Evolutionary conservation across 495 filamentous ascomycete genomes (phyloP).

Genomic region (Penicillium ucsense): DNA sequence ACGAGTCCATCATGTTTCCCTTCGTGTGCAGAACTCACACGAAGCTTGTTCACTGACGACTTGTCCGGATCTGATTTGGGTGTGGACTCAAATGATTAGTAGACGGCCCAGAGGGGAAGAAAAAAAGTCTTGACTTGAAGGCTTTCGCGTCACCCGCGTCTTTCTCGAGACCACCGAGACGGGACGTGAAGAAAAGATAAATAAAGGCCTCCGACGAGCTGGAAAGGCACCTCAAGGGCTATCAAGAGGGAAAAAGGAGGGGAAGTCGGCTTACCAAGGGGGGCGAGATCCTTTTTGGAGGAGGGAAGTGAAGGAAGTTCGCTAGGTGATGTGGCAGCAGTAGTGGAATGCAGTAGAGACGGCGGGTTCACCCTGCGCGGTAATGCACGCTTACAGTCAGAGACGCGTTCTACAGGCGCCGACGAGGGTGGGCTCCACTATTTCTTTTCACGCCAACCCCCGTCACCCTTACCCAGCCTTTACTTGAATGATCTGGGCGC

Average conservation of each 20-base stretch:
- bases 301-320: constrained; percentile 22
- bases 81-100: no score
- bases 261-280: constrained; percentile 5
- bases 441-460: constrained; percentile 6
- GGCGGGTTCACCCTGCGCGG: constrained; percentile 34
- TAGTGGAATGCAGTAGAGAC: constrained; percentile 33
- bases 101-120: neutral
- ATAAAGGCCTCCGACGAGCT: constrained; percentile 2
- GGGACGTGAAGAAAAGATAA: constrained; percentile 1
- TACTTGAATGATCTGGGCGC: neutral
- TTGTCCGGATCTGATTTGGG: neutral
- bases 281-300: constrained; percentile 15
- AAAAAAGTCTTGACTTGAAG: constrained; percentile 14
- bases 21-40: constrained; percentile 4
- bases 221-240: constrained; percentile 2
- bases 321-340: constrained; percentile 17
- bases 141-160: constrained; percentile 18
- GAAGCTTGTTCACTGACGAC: constrained; percentile 3
- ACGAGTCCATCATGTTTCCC: constrained; percentile 31
- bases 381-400: constrained; percentile 40
- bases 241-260: constrained; percentile 10
- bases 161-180: constrained; percentile 1
- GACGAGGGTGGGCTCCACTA: constrained; percentile 32
- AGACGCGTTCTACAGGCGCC: constrained; percentile 43
- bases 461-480: constrained; percentile 2